Conservation (phyloP, 177 flowering plant genomes). For the Vitis hybrid region DNA sequence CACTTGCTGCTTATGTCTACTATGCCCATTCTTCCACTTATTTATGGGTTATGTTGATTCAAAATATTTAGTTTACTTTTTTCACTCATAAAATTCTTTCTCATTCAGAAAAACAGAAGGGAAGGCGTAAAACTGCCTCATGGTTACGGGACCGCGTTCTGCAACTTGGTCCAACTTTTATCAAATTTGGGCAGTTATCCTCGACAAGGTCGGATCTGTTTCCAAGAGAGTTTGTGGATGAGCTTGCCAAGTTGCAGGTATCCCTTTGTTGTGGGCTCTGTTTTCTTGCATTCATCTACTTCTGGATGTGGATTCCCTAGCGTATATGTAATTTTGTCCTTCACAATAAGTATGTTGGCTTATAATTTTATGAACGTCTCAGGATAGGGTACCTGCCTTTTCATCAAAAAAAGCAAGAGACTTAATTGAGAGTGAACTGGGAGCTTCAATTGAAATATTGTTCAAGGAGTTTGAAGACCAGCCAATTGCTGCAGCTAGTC, state of each 20-base stretch:
- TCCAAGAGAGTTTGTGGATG: constrained; percentile 88
- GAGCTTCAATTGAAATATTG: constrained; percentile 64
- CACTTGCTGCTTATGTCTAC: neutral
- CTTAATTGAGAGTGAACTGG: constrained; percentile 78
- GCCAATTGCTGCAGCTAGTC: constrained; percentile 99
- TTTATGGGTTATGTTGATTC: neutral
- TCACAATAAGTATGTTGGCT: neutral
- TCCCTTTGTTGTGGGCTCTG: neutral
- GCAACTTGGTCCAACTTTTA: constrained; percentile 97
- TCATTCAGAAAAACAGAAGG: constrained; percentile 65
- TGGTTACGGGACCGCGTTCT: constrained; percentile 87
- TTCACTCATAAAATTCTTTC: constrained; percentile 6
- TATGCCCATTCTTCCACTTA: neutral
- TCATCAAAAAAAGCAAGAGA: constrained; percentile 73
- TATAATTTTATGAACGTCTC: constrained; percentile 11
- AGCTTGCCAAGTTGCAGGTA: constrained; percentile 98
- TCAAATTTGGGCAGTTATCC: constrained; percentile 88
- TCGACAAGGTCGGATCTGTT: constrained; percentile 96
- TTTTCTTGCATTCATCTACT: neutral
- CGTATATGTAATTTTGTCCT: too few species aligned
- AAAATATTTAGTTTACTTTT: neutral
- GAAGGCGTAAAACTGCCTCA: constrained; percentile 77
- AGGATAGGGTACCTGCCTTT: constrained; percentile 97
- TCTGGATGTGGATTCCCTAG: neutral
- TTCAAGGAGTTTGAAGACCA: constrained; percentile 86